Evolutionary conservation across 2,329 filamentous ascomycete genomes (phyloP), one percentile per base, ranked within the genome.

Genomic region (Tolypocladium tundrense): DNA sequence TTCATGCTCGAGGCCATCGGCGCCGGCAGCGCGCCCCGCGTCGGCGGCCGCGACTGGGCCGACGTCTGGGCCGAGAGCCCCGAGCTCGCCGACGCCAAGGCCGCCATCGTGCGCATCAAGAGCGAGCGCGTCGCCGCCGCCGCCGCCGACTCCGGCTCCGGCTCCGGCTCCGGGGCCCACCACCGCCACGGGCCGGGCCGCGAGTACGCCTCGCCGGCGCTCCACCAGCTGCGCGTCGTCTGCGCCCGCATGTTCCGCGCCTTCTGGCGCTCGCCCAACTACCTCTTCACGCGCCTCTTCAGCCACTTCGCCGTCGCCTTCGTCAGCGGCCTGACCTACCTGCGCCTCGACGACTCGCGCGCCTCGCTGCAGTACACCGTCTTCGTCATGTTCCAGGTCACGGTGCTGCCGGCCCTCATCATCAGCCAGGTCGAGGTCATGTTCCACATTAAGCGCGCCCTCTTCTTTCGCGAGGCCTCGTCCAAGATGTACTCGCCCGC

Each of bases 381-480:
- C 61, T 96, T 96, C 72, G 84, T 93, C 72, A 89, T 94, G 70
- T 96, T 96, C 82, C 90, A 95, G 70, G 84, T 91, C 55, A 91
- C 90, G 0, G 88, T 96, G 27, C 79, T 96, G 33, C 90, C 91
- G 0, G 88, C 89, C 1, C 78, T 95, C 37, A 90, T 96, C 70
- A 84, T 96, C 58, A 85, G 86, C 1, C 90, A 95, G 67, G 88
- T 95, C 57, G 88, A 96, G 71, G 68, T 75, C 45, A 92, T 91
- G 75, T 96, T 89, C 70, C 87, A 91, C 67, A 77, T 92, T 66
- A 86, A 88, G 61, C 84, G 91, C 50, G 80, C 89, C 67, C 87
- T 95, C 62, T 92, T 90, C 76, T 94, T 92, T 79, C 88, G 91
- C 59, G 91, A 96, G 73, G 83, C 88, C 21, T 88, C 88, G 19